Percentiles rank a stretch among this genome's conserved stretches.
Conservation (phyloP, 805 yeast species). For the Ogataea haglerorum region DNA sequence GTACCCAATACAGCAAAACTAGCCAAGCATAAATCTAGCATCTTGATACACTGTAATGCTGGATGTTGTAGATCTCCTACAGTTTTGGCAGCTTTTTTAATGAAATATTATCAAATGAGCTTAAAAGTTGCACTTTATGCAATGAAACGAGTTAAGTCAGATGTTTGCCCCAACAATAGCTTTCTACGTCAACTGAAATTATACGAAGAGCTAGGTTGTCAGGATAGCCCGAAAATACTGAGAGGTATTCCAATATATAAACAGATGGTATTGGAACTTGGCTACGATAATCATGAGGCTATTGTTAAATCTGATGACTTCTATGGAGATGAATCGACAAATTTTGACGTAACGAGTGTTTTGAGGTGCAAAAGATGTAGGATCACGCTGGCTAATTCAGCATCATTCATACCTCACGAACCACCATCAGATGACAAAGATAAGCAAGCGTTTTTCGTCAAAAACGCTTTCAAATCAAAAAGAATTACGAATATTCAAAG, state of each 20-base stretch:
- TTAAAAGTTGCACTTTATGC: conserved; percentile 69
- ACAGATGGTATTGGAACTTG: conserved; percentile 37
- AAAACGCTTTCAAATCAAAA: conserved; percentile 58
- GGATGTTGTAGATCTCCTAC: conserved; percentile 50
- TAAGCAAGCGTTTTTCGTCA: conserved; percentile 62
- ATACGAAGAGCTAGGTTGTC: conserved; percentile 45
- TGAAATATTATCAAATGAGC: conserved; percentile 51
- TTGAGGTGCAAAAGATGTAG: conserved; percentile 85
- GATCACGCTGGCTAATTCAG: conserved; percentile 58
- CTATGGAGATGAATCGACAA: conserved; percentile 9
- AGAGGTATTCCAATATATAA: conserved; percentile 34
- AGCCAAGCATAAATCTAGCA: conserved; percentile 41
- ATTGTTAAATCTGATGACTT: conserved; percentile 16
- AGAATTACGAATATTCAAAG: conserved; percentile 55
- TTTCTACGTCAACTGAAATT: conserved; percentile 70
- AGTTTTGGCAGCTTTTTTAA: conserved; percentile 44
- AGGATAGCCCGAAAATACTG: conserved; percentile 34
- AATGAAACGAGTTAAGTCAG: conserved; percentile 58
- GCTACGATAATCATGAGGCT: conserved; percentile 21
- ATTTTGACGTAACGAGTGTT: conserved; percentile 6
- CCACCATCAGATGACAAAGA: conserved; percentile 60
- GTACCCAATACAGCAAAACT: conserved; percentile 18
- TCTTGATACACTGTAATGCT: conserved; percentile 51
- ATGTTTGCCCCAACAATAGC: conserved; percentile 67
- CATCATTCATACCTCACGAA: conserved; percentile 59